Evolutionary conservation across 352 stramenopile species (phyloP), one percentile per base, ranked within the genome.

Genomic region (Phytophthora constricta): DNA sequence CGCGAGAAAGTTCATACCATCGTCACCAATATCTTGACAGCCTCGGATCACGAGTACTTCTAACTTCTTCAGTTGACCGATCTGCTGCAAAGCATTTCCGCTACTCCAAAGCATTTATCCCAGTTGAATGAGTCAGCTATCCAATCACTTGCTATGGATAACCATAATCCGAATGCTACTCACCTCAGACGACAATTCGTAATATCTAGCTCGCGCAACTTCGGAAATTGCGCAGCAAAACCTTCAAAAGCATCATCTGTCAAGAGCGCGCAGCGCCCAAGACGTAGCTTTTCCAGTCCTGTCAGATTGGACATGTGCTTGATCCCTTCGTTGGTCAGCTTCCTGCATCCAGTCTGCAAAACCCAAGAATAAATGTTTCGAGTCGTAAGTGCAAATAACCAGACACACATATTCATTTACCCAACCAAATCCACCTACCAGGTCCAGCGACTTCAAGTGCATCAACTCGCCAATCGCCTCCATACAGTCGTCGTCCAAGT

Each of bases 401-500:
- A 22, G 4, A 16, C n/a, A 26, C 58, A 47, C n/a, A 28, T 14
- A 16, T n/a, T 43, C n/a, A 94, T n/a, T n/a, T n/a, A n/a, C n/a
- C n/a, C n/a, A n/a, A n/a, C n/a, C n/a, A n/a, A n/a, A n/a, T n/a
- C n/a, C n/a, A n/a, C n/a, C n/a, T n/a, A n/a, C 86, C 73, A 95
- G 48, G 64, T 91, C 58, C 7, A 95, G 65, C 1, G 33, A 72
- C 54, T 72, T 76, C 11, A 95, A 65, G 4, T 66, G 58, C 43
- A 65, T 57, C 13, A 90, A 46, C 0, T 56, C 65, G 10, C 77
- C 25, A 9, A 95, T 49, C 11, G 72, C 67, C 9, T 84, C 58
- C 9, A 93, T 16, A 39, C 70, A 83, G 23, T 72, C 72, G 27
- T 93, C 81, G 55, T 92, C 79, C 28, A 93, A 69, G 39, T 81